These are phyloP conservation scores for Aureococcus anophagefferens DNA, from an alignment of 108 stramenopile genomes.

Conservation along the genomic window DNA sequence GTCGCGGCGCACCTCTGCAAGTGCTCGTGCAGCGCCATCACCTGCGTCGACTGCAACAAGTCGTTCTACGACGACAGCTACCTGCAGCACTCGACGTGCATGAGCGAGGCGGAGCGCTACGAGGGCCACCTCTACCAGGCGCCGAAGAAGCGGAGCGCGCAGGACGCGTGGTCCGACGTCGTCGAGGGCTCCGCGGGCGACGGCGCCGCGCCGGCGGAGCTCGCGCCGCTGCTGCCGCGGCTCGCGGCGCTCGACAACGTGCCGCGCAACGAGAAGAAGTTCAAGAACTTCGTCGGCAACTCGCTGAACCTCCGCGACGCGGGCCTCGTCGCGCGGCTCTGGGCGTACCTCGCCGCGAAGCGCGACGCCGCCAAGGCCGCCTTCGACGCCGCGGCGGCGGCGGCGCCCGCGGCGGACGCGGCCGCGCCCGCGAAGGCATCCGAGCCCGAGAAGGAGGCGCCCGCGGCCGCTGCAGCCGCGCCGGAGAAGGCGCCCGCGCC, in stretches of 20 bases:
- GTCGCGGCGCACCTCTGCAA: conserved; percentile 31
- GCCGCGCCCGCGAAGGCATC: background rate
- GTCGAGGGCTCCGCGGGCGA: background rate
- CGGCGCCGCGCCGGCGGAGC: background rate
- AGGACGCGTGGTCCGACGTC: conserved; percentile 6
- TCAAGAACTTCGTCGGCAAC: conserved; percentile 40
- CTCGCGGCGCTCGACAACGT: conserved; percentile 37
- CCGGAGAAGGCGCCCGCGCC: too few species aligned
- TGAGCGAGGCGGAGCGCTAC: conserved; percentile 54
- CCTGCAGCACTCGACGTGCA: conserved; percentile 39
- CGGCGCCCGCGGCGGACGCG: background rate
- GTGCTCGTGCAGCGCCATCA: conserved; percentile 25
- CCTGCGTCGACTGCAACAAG: conserved; percentile 48
- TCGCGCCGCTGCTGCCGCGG: conserved; percentile 12
- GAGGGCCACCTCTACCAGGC: conserved; percentile 44
- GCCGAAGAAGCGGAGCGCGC: conserved; percentile 19
- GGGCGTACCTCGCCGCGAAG: background rate
- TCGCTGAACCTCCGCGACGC: conserved; percentile 16
- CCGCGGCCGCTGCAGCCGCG: too few species aligned
- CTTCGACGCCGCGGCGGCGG: background rate
- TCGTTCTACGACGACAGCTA: conserved; percentile 38
- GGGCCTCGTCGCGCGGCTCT: background rate
- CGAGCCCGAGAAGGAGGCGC: too few species aligned
- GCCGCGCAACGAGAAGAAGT: conserved; percentile 51
- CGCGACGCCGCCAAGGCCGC: background rate